Evolutionary conservation across 768 basidiomycete species (phyloP), one percentile per base, ranked within the genome.

Genomic region (Boletales sp.): DNA sequence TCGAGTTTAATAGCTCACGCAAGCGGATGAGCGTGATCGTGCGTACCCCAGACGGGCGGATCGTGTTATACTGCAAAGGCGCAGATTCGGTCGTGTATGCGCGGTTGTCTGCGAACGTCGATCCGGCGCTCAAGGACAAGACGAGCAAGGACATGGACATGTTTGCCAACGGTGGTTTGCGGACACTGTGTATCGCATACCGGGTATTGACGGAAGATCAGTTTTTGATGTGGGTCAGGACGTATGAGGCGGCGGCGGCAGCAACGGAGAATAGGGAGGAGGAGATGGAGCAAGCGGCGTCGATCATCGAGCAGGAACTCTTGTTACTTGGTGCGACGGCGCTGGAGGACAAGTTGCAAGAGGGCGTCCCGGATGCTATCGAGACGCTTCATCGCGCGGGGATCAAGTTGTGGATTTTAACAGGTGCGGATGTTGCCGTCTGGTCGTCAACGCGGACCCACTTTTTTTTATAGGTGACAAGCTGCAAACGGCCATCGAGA

Each of bases 381-480:
- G 93, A 92, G 57, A 86, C 79, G 48, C 75, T 99, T 15, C 93
- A 97, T 61, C 75, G 80, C 27, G 95, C 95, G 2, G 95, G 95
- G 12, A 97, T 99, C 74, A 99, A 97, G 70, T 68, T 99, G 2
- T 99, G 95, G 95, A 95, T 98, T 67, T 72, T 97, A 43, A 98
- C 95, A 32, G 94, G 90, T 87, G 49, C 52, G 65, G 71, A 66
- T 7, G 24, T 6, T 1, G 31, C 8, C 32, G 45, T 47, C 5
- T 37, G 8, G 2, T 38, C 19, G 43, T 35, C 11, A 21, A 18
- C 18, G 19, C 19, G 10, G 7, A 14, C 42, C 38, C 40, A 45
- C 19, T 24, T 14, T 24, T 8, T 35, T 5, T n/a, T n/a, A n/a
- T 54, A 87, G 90, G 94, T 24, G 95, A 99, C 71, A 99, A 99